Conservation (phyloP, 306 rosid genomes). For the Sicyos edulis region DNA sequence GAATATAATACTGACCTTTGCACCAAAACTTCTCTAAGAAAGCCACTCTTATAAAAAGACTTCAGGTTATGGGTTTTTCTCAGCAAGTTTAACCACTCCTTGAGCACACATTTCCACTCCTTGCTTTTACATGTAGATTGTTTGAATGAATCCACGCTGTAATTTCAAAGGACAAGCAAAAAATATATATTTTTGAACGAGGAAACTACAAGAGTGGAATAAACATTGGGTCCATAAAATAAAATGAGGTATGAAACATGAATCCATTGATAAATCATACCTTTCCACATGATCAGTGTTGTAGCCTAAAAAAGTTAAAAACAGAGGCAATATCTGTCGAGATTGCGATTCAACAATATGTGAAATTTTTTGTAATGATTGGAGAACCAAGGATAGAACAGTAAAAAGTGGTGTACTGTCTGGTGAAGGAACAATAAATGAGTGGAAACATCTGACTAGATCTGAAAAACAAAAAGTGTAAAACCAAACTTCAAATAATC, state of each 20-base stretch:
- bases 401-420: constrained; percentile 60
- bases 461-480: constrained; percentile 41
- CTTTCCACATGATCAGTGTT: constrained; percentile 38
- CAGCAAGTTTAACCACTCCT: constrained; percentile 93
- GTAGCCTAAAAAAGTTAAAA: constrained; percentile 78
- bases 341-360: constrained; percentile 53
- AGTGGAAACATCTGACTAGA: constrained; percentile 46
- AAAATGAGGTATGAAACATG: neutral
- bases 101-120: constrained; percentile 77
- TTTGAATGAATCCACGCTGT: constrained; percentile 73
- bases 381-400: constrained; percentile 56
- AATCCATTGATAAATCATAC: constrained; percentile 44
- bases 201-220: constrained; percentile 11
- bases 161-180: constrained; percentile 30
- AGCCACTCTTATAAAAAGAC: constrained; percentile 51
- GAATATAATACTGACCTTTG: constrained; percentile 46
- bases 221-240: neutral
- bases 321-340: constrained; percentile 51
- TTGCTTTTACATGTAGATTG: constrained; percentile 64
- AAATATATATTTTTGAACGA: constrained; percentile 19
- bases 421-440: constrained; percentile 38
- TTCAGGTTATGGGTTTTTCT: constrained; percentile 61
- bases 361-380: constrained; percentile 65
- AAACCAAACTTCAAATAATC: constrained; percentile 1
- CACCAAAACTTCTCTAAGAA: constrained; percentile 69